phyloP scores from a whole-genome alignment of 2,329 filamentous ascomycete genomes.

The Microdochium nivale region DNA sequence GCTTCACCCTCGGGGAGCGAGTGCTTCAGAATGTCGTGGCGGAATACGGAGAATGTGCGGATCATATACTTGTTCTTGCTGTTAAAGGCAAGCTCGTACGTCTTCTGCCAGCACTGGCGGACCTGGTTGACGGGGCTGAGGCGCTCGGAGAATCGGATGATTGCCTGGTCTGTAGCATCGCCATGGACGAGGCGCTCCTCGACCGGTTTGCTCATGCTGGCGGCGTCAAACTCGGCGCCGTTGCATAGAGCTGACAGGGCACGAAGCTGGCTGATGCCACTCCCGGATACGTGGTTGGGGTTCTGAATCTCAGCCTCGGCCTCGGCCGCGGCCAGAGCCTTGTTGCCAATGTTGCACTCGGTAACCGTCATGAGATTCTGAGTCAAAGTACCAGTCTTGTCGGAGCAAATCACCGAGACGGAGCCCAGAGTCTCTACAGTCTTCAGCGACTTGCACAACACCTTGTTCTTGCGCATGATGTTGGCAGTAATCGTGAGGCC shows the following conservation, averaged over 20 bases:
- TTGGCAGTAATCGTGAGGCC: constrained; percentile 70
- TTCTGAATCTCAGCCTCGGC: constrained; percentile 32
- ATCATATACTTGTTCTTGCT: constrained; percentile 82
- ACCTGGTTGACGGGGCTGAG: constrained; percentile 52
- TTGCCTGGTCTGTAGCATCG: constrained; percentile 68
- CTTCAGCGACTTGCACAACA: constrained; percentile 72
- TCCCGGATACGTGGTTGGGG: constrained; percentile 12
- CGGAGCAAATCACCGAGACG: constrained; percentile 66
- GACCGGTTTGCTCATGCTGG: constrained; percentile 50
- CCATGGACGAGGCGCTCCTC: constrained; percentile 58
- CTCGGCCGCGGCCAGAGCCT: constrained; percentile 39
- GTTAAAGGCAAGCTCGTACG: constrained; percentile 66
- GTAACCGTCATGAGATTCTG: constrained; percentile 68
- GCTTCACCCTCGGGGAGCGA: constrained; percentile 28
- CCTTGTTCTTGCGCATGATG: constrained; percentile 67
- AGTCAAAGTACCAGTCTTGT: constrained; percentile 68
- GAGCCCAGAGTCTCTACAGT: constrained; percentile 69
- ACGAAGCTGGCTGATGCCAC: constrained; percentile 42
- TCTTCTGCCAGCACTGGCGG: constrained; percentile 53
- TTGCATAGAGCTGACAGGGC: constrained; percentile 62
- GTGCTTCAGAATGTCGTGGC: constrained; percentile 24
- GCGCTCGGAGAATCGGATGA: constrained; percentile 62
- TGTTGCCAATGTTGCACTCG: constrained; percentile 50
- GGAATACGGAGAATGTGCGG: constrained; percentile 41
- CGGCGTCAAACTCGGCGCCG: constrained; percentile 63